Evolutionary conservation across 192 early-diverging fungal genomes (phyloP).

Genomic region (Rhizophagus clarus): DNA sequence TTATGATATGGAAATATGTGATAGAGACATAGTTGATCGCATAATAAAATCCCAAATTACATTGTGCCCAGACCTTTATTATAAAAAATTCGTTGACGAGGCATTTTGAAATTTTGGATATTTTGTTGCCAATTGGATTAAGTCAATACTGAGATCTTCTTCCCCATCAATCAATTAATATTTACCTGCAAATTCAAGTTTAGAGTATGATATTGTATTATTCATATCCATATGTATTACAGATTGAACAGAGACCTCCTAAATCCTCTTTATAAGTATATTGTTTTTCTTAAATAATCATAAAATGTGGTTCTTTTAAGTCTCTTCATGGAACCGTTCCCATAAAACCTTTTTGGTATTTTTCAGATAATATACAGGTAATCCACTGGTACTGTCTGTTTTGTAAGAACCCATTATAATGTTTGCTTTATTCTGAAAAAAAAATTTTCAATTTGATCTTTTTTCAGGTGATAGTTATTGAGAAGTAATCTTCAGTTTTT

Average conservation of each 20-base stretch:
- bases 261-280: not conserved
- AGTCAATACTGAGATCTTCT: too few relatives aligned
- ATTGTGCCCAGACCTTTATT: too few relatives aligned
- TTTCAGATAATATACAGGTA: slow-evolving; percentile 15
- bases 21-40: too few relatives aligned
- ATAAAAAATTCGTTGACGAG: too few relatives aligned
- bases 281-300: not conserved
- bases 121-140: too few relatives aligned
- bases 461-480: not conserved
- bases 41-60: too few relatives aligned
- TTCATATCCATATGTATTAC: slow-evolving; percentile 8
- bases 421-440: slow-evolving; percentile 10
- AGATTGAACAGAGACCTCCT: not conserved
- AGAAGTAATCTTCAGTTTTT: too few relatives aligned
- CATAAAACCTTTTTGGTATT: not conserved
- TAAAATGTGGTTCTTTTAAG: not conserved
- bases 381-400: not conserved
- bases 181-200: too few relatives aligned
- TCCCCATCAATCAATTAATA: too few relatives aligned
- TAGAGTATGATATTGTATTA: too few relatives aligned
- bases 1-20: too few relatives aligned
- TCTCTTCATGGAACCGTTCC: not conserved
- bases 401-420: slow-evolving; percentile 11
- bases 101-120: too few relatives aligned
- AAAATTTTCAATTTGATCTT: not conserved